Base-by-base conservation (phyloP, 2,329 filamentous ascomycete genomes). In the Zopfia rhizophila region DNA sequence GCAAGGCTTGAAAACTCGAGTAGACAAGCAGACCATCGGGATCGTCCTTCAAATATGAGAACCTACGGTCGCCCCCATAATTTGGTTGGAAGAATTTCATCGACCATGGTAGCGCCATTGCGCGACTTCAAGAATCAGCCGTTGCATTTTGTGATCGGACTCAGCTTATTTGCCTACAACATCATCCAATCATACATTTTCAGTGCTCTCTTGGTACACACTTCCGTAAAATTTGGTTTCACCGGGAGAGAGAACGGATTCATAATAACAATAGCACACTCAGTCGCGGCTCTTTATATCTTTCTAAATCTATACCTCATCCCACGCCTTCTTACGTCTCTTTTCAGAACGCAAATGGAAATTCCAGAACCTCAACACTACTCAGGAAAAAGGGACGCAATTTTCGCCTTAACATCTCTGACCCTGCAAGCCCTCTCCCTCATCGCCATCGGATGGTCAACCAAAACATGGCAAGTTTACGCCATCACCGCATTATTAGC, bases 151-250 rank as follows among this genome's bases (percentile, higher is more conserved):
- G 12, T 39, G 14, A 12, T 43, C 11, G 49, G 49, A 7, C n/a
- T 46, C 16, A 21, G 14, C 10, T 3, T 53, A 2, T 35, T 53
- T 27, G 16, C 17, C 6, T 53, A 42, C 43, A 53, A 49, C 24
- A 36, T 41, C 5, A 31, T 38, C 5, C 50, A 53, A 38, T 46
- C 50, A 7, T 53, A 53, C 29, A 27, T 53, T n/a, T 53, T 53
- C 33, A 41, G 30, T 14, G 38, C 42, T 2, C 13, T 53, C 2
- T 28, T 53, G 2, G 36, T 53, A 6, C 35, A 53, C 19, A 37
- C 50, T 3, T 42, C 50, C 7, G 7, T 45, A 7, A 31, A 27
- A 24, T 50, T 53, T 27, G 38, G 38, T 8, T 53, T 53, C 33
- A 50, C 31, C 4, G 40, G 46, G 4, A 18, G 24, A 5, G 43